Evolutionary conservation across 306 rosid genomes (phyloP).

Genomic region (Pyrus bretschneideri): DNA sequence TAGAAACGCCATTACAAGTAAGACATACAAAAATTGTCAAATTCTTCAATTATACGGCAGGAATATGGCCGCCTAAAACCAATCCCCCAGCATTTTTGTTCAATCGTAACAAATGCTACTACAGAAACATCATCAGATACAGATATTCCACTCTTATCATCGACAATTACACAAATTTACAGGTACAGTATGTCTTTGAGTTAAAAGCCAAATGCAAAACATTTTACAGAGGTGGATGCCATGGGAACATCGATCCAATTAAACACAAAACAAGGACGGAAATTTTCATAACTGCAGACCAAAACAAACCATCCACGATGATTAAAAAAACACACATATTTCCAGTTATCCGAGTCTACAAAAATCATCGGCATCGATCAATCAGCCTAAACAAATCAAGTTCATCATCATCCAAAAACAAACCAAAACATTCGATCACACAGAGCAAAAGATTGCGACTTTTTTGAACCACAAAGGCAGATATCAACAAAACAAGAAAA

Average conservation of each 20-base stretch:
- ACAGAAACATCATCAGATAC: background rate
- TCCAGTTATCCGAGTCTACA: background rate
- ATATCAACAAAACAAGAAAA: background rate
- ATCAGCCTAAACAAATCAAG: background rate
- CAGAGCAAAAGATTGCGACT: background rate
- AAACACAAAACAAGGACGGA: background rate
- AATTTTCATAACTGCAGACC: background rate
- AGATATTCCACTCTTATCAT: background rate
- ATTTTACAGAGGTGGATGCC: background rate
- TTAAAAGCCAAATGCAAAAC: background rate
- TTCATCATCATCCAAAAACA: background rate
- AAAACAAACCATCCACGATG: background rate
- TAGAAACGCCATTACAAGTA: background rate
- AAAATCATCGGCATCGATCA: background rate
- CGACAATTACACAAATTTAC: background rate
- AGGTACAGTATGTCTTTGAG: background rate
- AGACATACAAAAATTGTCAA: background rate
- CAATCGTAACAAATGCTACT: background rate
- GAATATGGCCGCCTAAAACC: background rate
- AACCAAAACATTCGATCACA: background rate
- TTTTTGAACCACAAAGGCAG: background rate
- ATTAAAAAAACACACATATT: background rate
- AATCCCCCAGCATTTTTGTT: background rate
- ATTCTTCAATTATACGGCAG: background rate
- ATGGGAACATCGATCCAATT: background rate